A percentile compares a stretch with the other conserved stretches of the same genome.
Conservation (phyloP, 495 filamentous ascomycete genomes). For the Hyaloscypha finlandica region DNA sequence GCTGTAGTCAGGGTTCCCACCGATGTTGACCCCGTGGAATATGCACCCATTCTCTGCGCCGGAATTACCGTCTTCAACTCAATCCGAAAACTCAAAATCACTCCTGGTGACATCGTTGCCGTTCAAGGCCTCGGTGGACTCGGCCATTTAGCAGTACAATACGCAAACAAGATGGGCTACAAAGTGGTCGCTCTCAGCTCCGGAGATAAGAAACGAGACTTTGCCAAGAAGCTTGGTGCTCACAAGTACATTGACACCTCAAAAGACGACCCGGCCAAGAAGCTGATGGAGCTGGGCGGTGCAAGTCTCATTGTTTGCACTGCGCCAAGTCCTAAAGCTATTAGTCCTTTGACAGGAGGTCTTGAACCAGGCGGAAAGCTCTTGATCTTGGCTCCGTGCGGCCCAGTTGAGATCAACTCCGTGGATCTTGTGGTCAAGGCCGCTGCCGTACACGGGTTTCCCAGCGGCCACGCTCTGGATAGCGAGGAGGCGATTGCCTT, state of each 20-base stretch:
- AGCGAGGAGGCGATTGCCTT: slow-evolving; percentile 68
- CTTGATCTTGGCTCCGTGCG: slow-evolving; percentile 56
- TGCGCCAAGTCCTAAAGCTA: slow-evolving; percentile 57
- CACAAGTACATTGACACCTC: slow-evolving; percentile 66
- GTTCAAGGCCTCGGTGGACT: slow-evolving; percentile 68
- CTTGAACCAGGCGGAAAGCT: slow-evolving; percentile 61
- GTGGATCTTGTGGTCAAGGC: slow-evolving; percentile 48
- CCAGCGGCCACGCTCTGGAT: slow-evolving; percentile 63
- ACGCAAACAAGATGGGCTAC: slow-evolving; percentile 64
- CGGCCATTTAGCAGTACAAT: slow-evolving; percentile 60
- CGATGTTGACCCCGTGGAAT: slow-evolving; percentile 57
- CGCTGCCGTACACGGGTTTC: slow-evolving; percentile 60
- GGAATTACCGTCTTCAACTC: slow-evolving; percentile 74
- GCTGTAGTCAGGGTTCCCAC: slow-evolving; percentile 62
- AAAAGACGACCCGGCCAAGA: slow-evolving; percentile 50
- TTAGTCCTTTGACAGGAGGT: slow-evolving; percentile 55
- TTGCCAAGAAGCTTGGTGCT: slow-evolving; percentile 63
- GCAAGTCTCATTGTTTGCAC: slow-evolving; percentile 64
- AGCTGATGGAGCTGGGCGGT: slow-evolving; percentile 59
- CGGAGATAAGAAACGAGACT: slow-evolving; percentile 56
- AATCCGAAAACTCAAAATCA: slow-evolving; percentile 61
- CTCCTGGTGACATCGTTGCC: slow-evolving; percentile 59
- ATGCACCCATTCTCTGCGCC: slow-evolving; percentile 70
- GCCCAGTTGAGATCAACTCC: slow-evolving; percentile 54
- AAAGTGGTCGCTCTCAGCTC: slow-evolving; percentile 62